A percentile compares a stretch with the other conserved stretches of the same genome.
These are phyloP conservation scores for Candida sakaeoensis DNA, from an alignment of 805 yeast species.

Conservation along the genomic window DNA sequence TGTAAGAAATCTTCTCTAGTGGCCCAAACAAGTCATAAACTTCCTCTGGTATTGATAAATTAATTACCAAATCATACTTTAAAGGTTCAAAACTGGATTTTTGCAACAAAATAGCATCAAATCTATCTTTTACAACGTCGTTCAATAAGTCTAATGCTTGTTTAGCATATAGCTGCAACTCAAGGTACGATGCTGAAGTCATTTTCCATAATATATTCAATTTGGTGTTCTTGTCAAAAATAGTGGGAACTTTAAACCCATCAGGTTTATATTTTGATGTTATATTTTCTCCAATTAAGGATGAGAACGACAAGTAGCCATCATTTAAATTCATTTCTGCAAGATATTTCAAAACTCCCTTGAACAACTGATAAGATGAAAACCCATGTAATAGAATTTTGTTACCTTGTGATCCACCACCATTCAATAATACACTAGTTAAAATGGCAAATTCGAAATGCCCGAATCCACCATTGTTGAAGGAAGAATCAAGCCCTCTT, in stretches of 20 bases:
- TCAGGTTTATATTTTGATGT: conserved; percentile 44
- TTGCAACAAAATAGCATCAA: conserved; percentile 69
- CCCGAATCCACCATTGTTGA: conserved; percentile 81
- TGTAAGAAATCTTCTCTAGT: conserved; percentile 64
- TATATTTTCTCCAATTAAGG: conserved; percentile 44
- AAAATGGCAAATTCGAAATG: conserved; percentile 82
- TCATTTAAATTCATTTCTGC: conserved; percentile 72
- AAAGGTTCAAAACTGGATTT: conserved; percentile 51
- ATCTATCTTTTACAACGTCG: conserved; percentile 81
- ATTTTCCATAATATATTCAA: conserved; percentile 80
- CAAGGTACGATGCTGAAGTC: conserved; percentile 61
- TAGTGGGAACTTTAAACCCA: conserved; percentile 71
- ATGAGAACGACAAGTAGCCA: conserved; percentile 68
- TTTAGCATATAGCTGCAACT: conserved; percentile 61
- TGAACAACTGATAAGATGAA: conserved; percentile 89
- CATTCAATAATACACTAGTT: conserved; percentile 77
- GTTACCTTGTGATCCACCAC: conserved; percentile 76
- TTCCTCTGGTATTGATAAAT: conserved; percentile 45
- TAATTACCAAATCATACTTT: conserved; percentile 63
- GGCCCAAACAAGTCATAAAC: conserved; percentile 55
- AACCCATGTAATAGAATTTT: conserved; percentile 80
- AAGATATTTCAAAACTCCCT: conserved; percentile 76
- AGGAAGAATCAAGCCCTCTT: conserved; percentile 67
- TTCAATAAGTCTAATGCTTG: conserved; percentile 66
- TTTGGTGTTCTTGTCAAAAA: conserved; percentile 72